Base-by-base conservation (phyloP, 2,329 filamentous ascomycete species). In the Trichoderma breve region DNA sequence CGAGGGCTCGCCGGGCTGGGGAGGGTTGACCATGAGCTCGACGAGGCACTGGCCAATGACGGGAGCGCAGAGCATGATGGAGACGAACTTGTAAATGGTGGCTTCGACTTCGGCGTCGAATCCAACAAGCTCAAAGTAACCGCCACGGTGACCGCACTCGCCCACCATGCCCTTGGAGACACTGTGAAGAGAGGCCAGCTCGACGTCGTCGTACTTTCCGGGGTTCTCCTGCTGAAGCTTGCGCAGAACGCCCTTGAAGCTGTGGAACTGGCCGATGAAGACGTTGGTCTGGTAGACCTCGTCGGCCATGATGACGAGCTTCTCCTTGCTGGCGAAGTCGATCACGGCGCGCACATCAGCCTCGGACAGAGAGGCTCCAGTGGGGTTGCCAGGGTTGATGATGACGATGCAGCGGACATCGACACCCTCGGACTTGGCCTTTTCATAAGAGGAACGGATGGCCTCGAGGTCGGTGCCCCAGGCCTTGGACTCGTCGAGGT, bases 221-320 rank as follows among this genome's bases (percentile, higher is more conserved):
- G 92, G 89, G 58, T 86, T 83, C 79, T 91, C 88, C 81, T 91
- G 86, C 82, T 98, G 95, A 78, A 98, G 85, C 76, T 92, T 87
- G 74, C 95, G 90, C 65, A 99, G 89, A 53, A 92, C 90, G 77
- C 92, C 90, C 86, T 98, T 98, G 91, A 99, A 98, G 79, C 93
- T 97, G 84, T 93, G 90, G 86, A 99, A 99, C 81, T 95, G 88
- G 82, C 96, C 96, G 74, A 92, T 86, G 84, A 99, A 99, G 77
- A 99, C 93, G 83, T 99, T 99, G 80, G 96, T 98, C 85, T 99
- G 96, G 89, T 99, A 99, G 47, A 99, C 96, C 83, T 99, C 96
- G 79, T 99, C 96, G 67, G 96, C 96, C 78, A 99, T 89, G 75
- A 98, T 86, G 71, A 98, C 94, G 30, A 99, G 88, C 77, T 91